Percentiles rank a stretch among this genome's conserved stretches.
phyloP scores from a whole-genome alignment of 2,329 filamentous ascomycete species.

The Calonectria pseudoturangicola region DNA sequence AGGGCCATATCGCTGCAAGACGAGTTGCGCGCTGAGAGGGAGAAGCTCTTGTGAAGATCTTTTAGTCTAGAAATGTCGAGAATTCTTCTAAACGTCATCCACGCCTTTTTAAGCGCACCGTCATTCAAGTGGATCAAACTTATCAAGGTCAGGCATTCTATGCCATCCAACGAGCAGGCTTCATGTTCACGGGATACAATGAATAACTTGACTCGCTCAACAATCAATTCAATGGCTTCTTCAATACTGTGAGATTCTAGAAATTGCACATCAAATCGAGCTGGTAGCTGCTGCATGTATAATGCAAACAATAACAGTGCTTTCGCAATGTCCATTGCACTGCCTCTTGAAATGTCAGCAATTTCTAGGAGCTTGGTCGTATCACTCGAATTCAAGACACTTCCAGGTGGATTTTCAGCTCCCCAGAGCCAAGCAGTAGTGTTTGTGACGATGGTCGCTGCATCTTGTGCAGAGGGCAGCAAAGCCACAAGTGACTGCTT shows the following conservation, averaged over 20 bases:
- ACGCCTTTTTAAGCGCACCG: constrained; percentile 35
- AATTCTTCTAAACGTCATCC: constrained; percentile 38
- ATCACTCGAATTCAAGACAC: constrained; percentile 32
- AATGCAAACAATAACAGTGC: constrained; percentile 36
- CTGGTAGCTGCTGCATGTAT: constrained; percentile 42
- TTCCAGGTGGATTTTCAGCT: constrained; percentile 35
- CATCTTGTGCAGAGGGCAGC: constrained; percentile 41
- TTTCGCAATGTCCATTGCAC: constrained; percentile 40
- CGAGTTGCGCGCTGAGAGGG: constrained; percentile 29
- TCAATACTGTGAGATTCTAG: constrained; percentile 35
- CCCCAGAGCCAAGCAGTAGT: constrained; percentile 45
- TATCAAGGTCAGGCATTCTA: constrained; percentile 41
- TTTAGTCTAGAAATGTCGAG: constrained; percentile 37
- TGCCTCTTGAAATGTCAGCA: constrained; percentile 34
- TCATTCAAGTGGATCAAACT: constrained; percentile 38
- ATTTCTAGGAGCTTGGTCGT: constrained; percentile 34
- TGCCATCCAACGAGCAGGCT: constrained; percentile 32
- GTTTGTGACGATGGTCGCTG: constrained; percentile 40
- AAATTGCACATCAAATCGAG: constrained; percentile 30
- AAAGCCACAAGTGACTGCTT: constrained; percentile 42
- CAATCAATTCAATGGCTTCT: constrained; percentile 26
- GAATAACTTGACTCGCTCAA: constrained; percentile 36
- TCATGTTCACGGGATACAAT: constrained; percentile 36
- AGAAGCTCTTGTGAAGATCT: constrained; percentile 41
- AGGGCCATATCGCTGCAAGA: constrained; percentile 22